A percentile compares a stretch with the other conserved stretches of the same genome.
Conservation (phyloP, 371 early-diverging fungal genomes). For the Nosema muscidifuracis region DNA sequence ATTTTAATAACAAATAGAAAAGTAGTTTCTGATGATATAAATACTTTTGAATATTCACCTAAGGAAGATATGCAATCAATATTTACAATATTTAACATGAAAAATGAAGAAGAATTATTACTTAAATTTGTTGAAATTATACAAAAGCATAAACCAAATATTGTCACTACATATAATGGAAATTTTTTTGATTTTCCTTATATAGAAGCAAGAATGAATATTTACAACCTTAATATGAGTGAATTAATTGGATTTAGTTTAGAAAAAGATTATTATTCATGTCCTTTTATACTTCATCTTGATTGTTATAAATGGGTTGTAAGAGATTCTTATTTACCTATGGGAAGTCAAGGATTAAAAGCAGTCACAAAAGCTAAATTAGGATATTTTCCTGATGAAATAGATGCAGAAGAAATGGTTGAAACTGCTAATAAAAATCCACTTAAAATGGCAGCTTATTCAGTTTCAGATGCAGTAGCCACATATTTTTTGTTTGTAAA, state of each 20-base stretch:
- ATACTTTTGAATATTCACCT: slow-evolving; percentile 92
- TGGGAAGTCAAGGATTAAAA: slow-evolving; percentile 87
- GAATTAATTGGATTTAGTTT: slow-evolving; percentile 76
- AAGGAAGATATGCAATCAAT: slow-evolving; percentile 80
- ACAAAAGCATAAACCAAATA: slow-evolving; percentile 73
- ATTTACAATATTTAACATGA: slow-evolving; percentile 92
- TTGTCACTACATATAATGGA: slow-evolving; percentile 96
- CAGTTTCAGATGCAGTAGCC: slow-evolving; percentile 98
- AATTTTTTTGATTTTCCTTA: slow-evolving; percentile 99
- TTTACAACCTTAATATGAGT: slow-evolving; percentile 37
- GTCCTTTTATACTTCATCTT: slow-evolving; percentile 78
- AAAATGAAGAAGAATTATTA: slow-evolving; percentile 73
- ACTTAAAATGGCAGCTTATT: slow-evolving; percentile 89
- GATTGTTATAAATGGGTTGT: slow-evolving; percentile 98
- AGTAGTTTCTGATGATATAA: slow-evolving; percentile 86
- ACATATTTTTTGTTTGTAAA: slow-evolving; percentile 98
- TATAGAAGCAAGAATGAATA: slow-evolving; percentile 70
- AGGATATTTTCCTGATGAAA: slow-evolving; percentile 92
- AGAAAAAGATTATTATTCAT: slow-evolving; percentile 65
- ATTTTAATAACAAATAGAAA: slow-evolving; percentile 91
- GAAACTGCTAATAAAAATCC: slow-evolving; percentile 83
- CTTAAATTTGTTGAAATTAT: slow-evolving; percentile 84
- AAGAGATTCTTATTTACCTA: slow-evolving; percentile 93
- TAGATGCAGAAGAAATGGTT: slow-evolving; percentile 96
- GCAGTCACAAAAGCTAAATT: slow-evolving; percentile 89